Evolutionary conservation across 768 basidiomycete genomes (phyloP).

Genomic region (Boletus tylopilopsis): DNA sequence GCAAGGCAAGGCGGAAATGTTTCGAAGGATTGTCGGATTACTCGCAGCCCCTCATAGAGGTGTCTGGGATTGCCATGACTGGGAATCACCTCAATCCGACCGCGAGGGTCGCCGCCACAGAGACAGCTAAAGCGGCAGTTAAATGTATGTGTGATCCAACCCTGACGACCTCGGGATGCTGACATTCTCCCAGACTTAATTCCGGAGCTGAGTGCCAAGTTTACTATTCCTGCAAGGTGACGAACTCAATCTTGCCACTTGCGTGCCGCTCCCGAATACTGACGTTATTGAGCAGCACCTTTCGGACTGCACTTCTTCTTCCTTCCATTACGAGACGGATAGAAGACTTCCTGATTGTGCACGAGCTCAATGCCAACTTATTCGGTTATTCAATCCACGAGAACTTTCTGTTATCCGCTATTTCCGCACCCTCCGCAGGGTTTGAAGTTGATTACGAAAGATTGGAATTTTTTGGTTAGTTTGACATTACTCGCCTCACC

Average conservation of each 20-base stretch:
- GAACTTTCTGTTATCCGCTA: constrained; percentile 56
- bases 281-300: constrained; percentile 43
- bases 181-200: constrained; percentile 58
- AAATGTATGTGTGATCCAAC: constrained; percentile 50
- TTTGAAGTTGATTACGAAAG: constrained; percentile 80
- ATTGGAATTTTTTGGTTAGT: constrained; percentile 80
- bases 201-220: constrained; percentile 76
- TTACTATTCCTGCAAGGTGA: constrained; percentile 71
- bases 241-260: constrained; percentile 20
- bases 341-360: constrained; percentile 71
- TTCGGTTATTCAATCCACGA: constrained; percentile 64
- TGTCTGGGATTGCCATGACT: constrained; percentile 46
- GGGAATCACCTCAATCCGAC: constrained; percentile 60
- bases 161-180: constrained; percentile 25
- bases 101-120: constrained; percentile 36
- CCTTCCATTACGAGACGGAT: constrained; percentile 73
- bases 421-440: constrained; percentile 66
- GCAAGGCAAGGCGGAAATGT: constrained; percentile 55
- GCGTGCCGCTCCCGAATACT: constrained; percentile 18
- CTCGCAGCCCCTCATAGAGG: constrained; percentile 71
- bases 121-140: constrained; percentile 38
- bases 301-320: constrained; percentile 64
- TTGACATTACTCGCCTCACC: constrained; percentile 14
- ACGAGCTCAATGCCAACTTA: constrained; percentile 69
- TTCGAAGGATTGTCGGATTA: constrained; percentile 60